Base-by-base conservation (phyloP, 108 stramenopile species). In the Schizochytrium sp. region DNA sequence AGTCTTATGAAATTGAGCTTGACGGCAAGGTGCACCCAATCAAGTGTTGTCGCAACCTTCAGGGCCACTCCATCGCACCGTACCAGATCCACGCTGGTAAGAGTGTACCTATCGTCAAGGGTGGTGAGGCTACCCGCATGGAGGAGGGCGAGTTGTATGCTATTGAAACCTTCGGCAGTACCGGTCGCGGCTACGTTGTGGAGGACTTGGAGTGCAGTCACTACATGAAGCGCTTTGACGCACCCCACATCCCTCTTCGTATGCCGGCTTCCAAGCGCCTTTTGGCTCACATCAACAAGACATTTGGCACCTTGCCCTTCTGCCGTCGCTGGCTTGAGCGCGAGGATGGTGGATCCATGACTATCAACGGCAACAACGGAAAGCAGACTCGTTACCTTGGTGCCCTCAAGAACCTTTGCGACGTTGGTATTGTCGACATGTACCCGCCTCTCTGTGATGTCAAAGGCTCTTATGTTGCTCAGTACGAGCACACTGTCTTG, bases 271-370 rank as follows among this genome's bases (percentile, higher is more conserved):
- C 98, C 72, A 97, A 97, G 91, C 93, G 95, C 87, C 92, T 99
- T 17, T 93, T 99, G 90, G 91, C 90, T 46, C 99, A 99, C 91
- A 99, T 99, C 93, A 98, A 99, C 95, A 97, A 97, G 92, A 99
- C 99, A 47, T 99, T 99, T 92, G 97, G 97, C 4, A 99, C 99
- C 0, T 94, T 99, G 61, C 97, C 98, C 19, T 99, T 99, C 93
- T 99, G 99, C 92, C 95, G 98, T 44, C 92, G 99, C 61, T 99
- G 99, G 99, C 93, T 99, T 58, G 99, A 99, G 92, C 94, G 99
- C 5, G 95, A 95, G 46, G 98, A 98, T 92, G 98, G 98, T 28
- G 98, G 98, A 46, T 97, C 96, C 3, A 88, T 93, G 56, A 88
- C 95, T 64, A 91, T 97, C n/a, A 94, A 99, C 95, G 96, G 96